phyloP scores from a whole-genome alignment of 805 yeast genomes.

The Starmerella geochares region DNA sequence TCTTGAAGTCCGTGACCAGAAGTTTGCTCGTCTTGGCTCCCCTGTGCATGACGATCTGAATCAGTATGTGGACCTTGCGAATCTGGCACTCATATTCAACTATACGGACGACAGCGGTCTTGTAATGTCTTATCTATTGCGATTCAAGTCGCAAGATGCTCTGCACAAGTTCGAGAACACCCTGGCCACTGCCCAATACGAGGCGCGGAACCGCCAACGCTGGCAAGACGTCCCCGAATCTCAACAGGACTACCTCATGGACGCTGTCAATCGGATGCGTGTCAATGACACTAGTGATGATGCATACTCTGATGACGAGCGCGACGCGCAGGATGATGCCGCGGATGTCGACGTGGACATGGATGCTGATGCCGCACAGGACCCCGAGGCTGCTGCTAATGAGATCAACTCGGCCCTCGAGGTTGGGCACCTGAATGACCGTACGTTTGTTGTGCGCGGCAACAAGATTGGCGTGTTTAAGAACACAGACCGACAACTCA shows the following conservation, averaged over 20 bases:
- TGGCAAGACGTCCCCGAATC: constrained; percentile 38
- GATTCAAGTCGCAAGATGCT: constrained; percentile 37
- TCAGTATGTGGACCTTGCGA: constrained; percentile 55
- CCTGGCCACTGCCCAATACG: constrained; percentile 51
- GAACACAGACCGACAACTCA: constrained; percentile 40
- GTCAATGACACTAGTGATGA: constrained; percentile 31
- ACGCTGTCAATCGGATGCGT: constrained; percentile 40
- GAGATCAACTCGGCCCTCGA: constrained; percentile 55
- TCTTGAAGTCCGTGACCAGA: constrained; percentile 37
- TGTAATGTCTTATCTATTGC: constrained; percentile 54
- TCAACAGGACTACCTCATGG: constrained; percentile 49
- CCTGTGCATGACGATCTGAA: constrained; percentile 43
- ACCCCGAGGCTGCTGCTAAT: constrained; percentile 23
- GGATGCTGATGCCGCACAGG: constrained; percentile 9
- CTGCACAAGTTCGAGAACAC: constrained; percentile 44
- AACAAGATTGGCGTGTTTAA: constrained; percentile 71
- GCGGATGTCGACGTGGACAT: constrained; percentile 26
- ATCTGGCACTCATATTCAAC: constrained; percentile 57
- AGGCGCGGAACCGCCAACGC: constrained; percentile 41
- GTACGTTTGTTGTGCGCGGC: constrained; percentile 73
- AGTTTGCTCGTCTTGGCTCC: constrained; percentile 34
- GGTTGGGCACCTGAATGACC: constrained; percentile 57
- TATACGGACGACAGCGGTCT: constrained; percentile 34
- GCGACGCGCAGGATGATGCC: constrained; percentile 30
- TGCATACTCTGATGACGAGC: constrained; percentile 31